Evolutionary conservation across 441 rosid species (phyloP), one percentile per base, ranked within the genome.

Genomic region (Mallotus repandus): DNA sequence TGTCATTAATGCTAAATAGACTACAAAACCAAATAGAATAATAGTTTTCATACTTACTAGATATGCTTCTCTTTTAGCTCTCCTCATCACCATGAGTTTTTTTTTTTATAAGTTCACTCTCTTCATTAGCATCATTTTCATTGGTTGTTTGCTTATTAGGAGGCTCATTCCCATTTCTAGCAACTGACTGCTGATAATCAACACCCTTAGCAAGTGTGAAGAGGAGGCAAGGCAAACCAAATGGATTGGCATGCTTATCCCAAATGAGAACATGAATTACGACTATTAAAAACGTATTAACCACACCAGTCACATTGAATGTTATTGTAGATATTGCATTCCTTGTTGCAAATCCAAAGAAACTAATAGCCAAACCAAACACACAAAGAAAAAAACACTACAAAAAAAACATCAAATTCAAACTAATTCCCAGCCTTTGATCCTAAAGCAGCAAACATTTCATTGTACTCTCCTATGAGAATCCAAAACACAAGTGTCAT

Each of bases 281-380:
- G 75, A 95, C 97, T 0, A 96, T 95, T 55, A 95, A 93, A 62
- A 95, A 95, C 87, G 92, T 95, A 77, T 95, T 92, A 50, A 95
- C 99, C 68, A 92, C 99, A 58, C 99, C 99, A 8, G 98, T 95
- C 48, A 95, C 99, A 0, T 98, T 95, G 70, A 92, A 95, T 4
- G 99, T 98, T 0, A 97, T 95, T 4, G 99, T 98, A 5, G 99
- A 95, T 59, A 95, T 87, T 0, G 97, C 99, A 82, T 79, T 87
- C 84, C 99, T 89, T n/a, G 99, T 88, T 7, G 96, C 98, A 69
- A 95, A 95, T 1, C 98, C 99, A 11, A 95, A 95, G 91, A 93
- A 95, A 77, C 98, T 93, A 38, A 95, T 93, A 29, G 89, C 87
- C 73, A 94, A 87, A 68, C 99, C 99, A 72, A 94, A 94, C 83